These are phyloP conservation scores for Coriolopsis trogii DNA, from an alignment of 1,284 basidiomycete genomes.

Conservation along the genomic window DNA sequence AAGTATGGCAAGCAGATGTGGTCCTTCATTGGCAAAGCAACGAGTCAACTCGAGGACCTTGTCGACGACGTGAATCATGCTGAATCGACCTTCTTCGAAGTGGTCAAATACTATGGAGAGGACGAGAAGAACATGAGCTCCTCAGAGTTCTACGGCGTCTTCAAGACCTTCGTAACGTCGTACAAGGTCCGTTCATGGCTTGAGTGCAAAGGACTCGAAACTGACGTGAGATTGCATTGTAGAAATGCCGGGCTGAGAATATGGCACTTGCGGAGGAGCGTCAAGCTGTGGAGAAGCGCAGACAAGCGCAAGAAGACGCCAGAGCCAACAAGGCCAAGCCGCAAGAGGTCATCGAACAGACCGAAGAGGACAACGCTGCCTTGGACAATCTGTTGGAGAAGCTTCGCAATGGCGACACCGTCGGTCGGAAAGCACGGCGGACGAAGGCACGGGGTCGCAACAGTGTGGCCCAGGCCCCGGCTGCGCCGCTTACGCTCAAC, in stretches of 20 bases:
- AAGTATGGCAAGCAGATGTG: constrained; percentile 90
- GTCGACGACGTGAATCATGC: constrained; percentile 85
- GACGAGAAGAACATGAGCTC: constrained; percentile 84
- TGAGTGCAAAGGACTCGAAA: constrained; percentile 7
- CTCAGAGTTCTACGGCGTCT: constrained; percentile 91
- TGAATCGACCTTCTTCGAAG: constrained; percentile 79
- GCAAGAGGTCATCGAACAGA: constrained; percentile 40
- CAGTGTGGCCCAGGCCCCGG: constrained; percentile 35
- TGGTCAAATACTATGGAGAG: constrained; percentile 89
- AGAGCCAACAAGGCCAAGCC: constrained; percentile 58
- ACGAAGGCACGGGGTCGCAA: constrained; percentile 39
- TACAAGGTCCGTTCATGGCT: constrained; percentile 65
- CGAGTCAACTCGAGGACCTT: constrained; percentile 76
- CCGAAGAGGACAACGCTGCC: constrained; percentile 59
- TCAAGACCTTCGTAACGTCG: constrained; percentile 93
- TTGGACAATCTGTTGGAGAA: constrained; percentile 78
- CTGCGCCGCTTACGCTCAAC: constrained; percentile 45
- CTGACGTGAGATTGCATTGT: constrained; percentile 8
- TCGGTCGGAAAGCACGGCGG: constrained; percentile 60
- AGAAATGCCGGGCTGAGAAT: constrained; percentile 90
- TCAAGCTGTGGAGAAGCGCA: constrained; percentile 64
- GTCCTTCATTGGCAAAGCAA: constrained; percentile 79
- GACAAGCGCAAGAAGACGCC: constrained; percentile 63
- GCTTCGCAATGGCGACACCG: constrained; percentile 68
- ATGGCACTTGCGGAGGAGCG: constrained; percentile 68